A percentile compares a stretch with the other conserved stretches of the same genome.
phyloP scores from a whole-genome alignment of 2,329 filamentous ascomycete genomes.

The Ascochyta lentis region DNA sequence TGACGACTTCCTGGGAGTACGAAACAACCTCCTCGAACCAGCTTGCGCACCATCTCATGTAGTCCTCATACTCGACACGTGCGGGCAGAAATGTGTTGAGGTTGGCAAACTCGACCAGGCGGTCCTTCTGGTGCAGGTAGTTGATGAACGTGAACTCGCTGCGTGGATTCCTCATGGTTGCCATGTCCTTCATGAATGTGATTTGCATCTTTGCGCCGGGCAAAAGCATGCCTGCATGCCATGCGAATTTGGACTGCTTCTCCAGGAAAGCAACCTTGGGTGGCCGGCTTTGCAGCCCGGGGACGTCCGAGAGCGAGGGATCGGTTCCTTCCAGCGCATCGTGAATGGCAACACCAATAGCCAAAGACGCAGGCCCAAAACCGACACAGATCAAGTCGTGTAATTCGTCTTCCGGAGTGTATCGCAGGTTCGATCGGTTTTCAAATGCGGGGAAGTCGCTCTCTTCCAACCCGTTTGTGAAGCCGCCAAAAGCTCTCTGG shows the following conservation, averaged over 20 bases:
- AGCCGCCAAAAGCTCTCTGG: constrained; percentile 40
- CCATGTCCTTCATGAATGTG: constrained; percentile 95
- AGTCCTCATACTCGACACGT: constrained; percentile 91
- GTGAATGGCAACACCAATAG: constrained; percentile 87
- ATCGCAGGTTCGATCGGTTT: constrained; percentile 57
- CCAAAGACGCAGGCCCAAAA: constrained; percentile 89
- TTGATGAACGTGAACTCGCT: constrained; percentile 96
- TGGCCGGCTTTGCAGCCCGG: constrained; percentile 45
- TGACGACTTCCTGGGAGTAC: constrained; percentile 79
- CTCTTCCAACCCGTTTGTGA: constrained; percentile 37
- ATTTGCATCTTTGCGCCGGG: constrained; percentile 97
- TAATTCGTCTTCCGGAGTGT: constrained; percentile 66
- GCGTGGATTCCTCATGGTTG: constrained; percentile 83
- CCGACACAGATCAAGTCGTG: constrained; percentile 90
- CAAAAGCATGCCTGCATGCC: constrained; percentile 95
- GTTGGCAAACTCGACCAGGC: constrained; percentile 92
- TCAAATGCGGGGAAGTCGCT: constrained; percentile 35
- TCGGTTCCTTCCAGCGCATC: constrained; percentile 64
- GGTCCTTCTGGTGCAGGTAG: constrained; percentile 80
- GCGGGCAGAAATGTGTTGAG: constrained; percentile 86
- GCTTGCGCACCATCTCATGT: constrained; percentile 88
- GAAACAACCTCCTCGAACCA: constrained; percentile 76
- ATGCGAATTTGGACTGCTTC: constrained; percentile 81
- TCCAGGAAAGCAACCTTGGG: constrained; percentile 88
- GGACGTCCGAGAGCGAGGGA: constrained; percentile 38